phyloP scores from a whole-genome alignment of 164 flowering plant genomes.

The Tetracentron sinense region DNA sequence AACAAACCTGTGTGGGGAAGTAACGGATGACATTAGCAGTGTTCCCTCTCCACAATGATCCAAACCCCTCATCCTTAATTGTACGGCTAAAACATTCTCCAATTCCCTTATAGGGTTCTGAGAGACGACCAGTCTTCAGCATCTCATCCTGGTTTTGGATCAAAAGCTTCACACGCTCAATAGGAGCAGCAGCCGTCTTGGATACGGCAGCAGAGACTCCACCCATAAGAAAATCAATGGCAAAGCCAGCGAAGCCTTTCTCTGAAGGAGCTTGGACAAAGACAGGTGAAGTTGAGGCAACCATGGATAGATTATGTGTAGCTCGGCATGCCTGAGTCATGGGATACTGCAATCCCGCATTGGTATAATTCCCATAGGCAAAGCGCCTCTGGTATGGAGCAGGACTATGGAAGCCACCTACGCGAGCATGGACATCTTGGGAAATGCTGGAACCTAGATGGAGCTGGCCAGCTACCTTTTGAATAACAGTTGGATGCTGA shows the following conservation, averaged over 20 bases:
- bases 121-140: constrained; percentile 71
- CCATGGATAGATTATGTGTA: constrained; percentile 27
- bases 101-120: constrained; percentile 85
- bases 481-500: constrained; percentile 42
- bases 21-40: constrained; percentile 87
- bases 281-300: constrained; percentile 44
- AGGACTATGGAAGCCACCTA: constrained; percentile 35
- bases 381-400: constrained; percentile 30
- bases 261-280: constrained; percentile 67
- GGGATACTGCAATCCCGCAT: constrained; percentile 52
- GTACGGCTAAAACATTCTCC: constrained; percentile 79
- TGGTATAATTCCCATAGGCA: constrained; percentile 36
- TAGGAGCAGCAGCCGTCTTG: constrained; percentile 85
- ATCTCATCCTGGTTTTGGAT: constrained; percentile 89
- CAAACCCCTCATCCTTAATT: constrained; percentile 59
- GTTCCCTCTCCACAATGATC: constrained; percentile 81
- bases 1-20: constrained; percentile 83
- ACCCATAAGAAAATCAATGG: constrained; percentile 77
- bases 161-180: constrained; percentile 86
- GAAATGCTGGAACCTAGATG: constrained; percentile 38
- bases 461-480: constrained; percentile 50
- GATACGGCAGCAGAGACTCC: constrained; percentile 94
- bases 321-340: constrained; percentile 23
- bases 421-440: constrained; percentile 29
- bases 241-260: constrained; percentile 56